Base-by-base conservation (phyloP, 2,329 filamentous ascomycete species). In the Diaporthe citrichinensis region DNA sequence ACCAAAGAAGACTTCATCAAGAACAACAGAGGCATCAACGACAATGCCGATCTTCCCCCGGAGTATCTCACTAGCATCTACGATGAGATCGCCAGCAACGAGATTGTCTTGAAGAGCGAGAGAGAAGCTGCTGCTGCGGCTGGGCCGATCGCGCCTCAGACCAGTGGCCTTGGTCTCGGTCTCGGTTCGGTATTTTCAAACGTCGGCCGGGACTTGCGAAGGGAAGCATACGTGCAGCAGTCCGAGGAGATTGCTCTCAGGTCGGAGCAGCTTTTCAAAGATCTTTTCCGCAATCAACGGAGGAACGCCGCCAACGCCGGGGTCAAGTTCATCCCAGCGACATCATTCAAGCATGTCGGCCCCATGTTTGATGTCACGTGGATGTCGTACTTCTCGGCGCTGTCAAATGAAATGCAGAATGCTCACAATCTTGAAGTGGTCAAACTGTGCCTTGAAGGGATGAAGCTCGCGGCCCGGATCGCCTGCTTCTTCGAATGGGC, bases 291-390 rank as follows among this genome's bases (percentile, higher is more conserved):
- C 80, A 96, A 95, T 69, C 97, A 99, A 84, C 92, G 94, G 68
- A 93, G 92, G 80, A 97, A 94, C 76, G 92, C 94, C 2, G 87
- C 94, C 57, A 93, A 94, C 79, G 83, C 90, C 82, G 86, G 92
- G 84, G 80, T 93, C 88, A 85, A 92, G 87, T 99, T 97, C 84
- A 97, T 99, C 73, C 94, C 95, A 1, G 97, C 97, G 4, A 97
- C 95, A 1, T 98, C 96, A 0, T 96, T 95, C 83, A 96, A 95
- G 80, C 97, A 99, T 83, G 94, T 98, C 68, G 97, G 97, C 0
- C 95, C 97, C 0, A 99, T 99, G 97, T 98, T 99, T 81, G 96
- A 98, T 80, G 95, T 98, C 34, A 97, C 95, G 0, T 99, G 97
- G 97, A 99, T 98, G 96, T 98, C 96, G 14, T 97, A 98, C 84